Evolutionary conservation across 495 filamentous ascomycete species (phyloP), one percentile per base, ranked within the genome.

Genomic region (Aspergillus baeticus): DNA sequence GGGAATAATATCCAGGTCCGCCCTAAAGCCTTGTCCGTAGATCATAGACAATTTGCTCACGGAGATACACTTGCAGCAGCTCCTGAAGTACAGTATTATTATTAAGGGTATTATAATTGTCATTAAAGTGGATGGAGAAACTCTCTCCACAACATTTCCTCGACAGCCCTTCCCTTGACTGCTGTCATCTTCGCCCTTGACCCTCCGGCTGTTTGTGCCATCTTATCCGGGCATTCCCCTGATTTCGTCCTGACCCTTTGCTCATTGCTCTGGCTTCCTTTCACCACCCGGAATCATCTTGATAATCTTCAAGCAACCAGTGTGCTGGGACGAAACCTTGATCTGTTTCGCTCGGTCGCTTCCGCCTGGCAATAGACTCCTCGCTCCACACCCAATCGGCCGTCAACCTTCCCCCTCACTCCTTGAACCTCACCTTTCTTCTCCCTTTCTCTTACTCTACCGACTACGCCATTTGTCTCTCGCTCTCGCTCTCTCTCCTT

Each of bases 361-460:
- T 67, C 61, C 58, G 61, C 57, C 56, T 58, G 56, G 61, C 57
- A 56, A 39, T 54, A 48, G 36, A 18, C n/a, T n/a, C 34, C 54
- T 63, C 62, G 60, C 57, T 65, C 62, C 62, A 63, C 63, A 62
- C 49, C 57, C 59, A 63, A 62, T 65, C 57, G 52, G 46, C 46
- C 63, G 55, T 55, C 58, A 35, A 42, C 17, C 31, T 35, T 13
- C 23, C 33, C 51, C 43, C 53, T 38, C 21, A 38, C 47, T 51
- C 14, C 35, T 1, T 23, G 13, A 21, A 29, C 31, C 36, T 4
- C 29, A 38, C 21, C 47, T 34, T 47, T 26, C 45, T 58, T 46
- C 41, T 62, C 59, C 39, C 51, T 51, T 61, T 57, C 50, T 50
- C 51, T 23, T 39, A 61, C 55, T 50, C 46, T 33, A 18, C 29